Percentiles rank a stretch among this genome's conserved stretches.
Evolutionary conservation across 768 basidiomycete species (phyloP).

Genomic region (Mycena rebaudengoi): DNA sequence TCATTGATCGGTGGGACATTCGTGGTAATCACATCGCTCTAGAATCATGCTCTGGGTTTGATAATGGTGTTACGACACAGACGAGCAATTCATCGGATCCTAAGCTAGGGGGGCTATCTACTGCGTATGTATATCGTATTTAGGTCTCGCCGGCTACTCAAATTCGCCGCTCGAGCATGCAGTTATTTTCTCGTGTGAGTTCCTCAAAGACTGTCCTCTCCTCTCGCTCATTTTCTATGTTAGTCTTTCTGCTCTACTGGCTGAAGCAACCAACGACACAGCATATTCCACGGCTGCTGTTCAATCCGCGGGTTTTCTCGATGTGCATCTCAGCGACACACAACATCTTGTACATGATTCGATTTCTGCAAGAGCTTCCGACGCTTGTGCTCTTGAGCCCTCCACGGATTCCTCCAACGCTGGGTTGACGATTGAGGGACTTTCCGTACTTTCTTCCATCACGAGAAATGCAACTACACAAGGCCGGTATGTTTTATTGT

Average conservation of each 20-base stretch:
- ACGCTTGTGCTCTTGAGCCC: background rate
- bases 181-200: background rate
- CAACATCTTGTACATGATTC: background rate
- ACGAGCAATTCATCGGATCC: too few relatives aligned
- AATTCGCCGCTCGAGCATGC: too few relatives aligned
- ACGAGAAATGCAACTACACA: background rate
- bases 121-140: too few relatives aligned
- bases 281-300: constrained; percentile 1
- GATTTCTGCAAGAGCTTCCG: background rate
- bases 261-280: constrained; percentile 17
- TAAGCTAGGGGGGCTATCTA: too few relatives aligned
- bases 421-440: constrained; percentile 11
- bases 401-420: background rate
- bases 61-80: too few relatives aligned
- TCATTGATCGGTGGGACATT: too few relatives aligned
- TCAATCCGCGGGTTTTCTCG: background rate
- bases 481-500: background rate
- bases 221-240: too few relatives aligned
- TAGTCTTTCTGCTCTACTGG: constrained; percentile 19
- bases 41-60: too few relatives aligned
- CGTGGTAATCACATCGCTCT: too few relatives aligned
- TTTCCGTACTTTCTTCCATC: constrained; percentile 7
- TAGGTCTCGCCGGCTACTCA: too few relatives aligned
- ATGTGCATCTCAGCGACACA: background rate
- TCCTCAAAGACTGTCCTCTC: too few relatives aligned